Base-by-base conservation (phyloP, 2,329 filamentous ascomycete species). In the Monosporascus ibericus region DNA sequence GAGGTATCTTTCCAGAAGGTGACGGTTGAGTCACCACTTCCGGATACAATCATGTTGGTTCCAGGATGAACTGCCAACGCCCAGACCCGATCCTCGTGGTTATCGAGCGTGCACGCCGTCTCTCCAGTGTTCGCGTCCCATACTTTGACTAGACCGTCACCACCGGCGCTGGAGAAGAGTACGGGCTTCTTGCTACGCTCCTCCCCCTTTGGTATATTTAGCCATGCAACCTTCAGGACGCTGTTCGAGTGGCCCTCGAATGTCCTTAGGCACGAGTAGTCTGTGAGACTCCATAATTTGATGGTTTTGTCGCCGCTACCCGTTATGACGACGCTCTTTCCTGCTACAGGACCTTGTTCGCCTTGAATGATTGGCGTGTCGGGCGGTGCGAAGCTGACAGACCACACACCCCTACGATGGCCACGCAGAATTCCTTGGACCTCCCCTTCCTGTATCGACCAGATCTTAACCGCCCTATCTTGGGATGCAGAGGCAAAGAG, bases 181-280 rank as follows among this genome's bases (percentile, higher is more conserved):
- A 89, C 76, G 24, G 81, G 79, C 57, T 79, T 79, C 65, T 82
- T 86, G 25, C 72, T 69, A 47, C 78, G 74, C 20, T 79, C 75
- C 53, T 78, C 70, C 25, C 72, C 72, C 5, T 67, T 63, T 2
- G 81, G 73, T 52, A 79, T 68, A 47, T 78, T 81, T 5, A 99
- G 77, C 94, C 94, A 99, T 3, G 88, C 81, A 2, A 96, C 88
- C 71, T 97, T 97, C 34, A 99, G 76, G 3, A 99, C 88, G 62
- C 89, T 96, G 72, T 97, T 95, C 5, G 91, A 92, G 70, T 99
- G 94, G 0, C 94, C 94, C 70, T 99, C 95, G 52, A 97, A 94
- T 0, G 94, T 97, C 52, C 92, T 80, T 46, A 99, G 75, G 70
- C 94, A 99, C 59, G 85, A 90, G 71, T 96, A 99, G 70, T 96